Conservation (phyloP, 352 stramenopile genomes). For the Globisporangium mamillatum region DNA sequence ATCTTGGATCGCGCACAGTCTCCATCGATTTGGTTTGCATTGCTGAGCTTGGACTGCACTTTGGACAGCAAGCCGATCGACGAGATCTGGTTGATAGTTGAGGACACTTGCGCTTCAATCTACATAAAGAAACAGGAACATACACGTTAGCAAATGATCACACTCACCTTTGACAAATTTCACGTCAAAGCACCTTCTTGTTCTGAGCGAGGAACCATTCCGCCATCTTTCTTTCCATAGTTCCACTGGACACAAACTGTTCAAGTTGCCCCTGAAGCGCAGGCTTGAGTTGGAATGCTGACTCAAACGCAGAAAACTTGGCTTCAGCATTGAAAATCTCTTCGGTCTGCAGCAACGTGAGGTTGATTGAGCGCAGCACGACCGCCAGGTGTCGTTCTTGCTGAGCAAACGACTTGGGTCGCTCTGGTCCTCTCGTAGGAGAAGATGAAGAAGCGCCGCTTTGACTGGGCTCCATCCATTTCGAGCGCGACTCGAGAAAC, state of each 20-base stretch:
- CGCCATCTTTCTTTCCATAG: slow-evolving; percentile 26
- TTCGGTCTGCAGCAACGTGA: slow-evolving; percentile 53
- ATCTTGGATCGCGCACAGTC: slow-evolving; percentile 34
- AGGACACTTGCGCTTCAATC: slow-evolving; percentile 36
- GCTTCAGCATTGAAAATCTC: slow-evolving; percentile 45
- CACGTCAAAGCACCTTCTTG: slow-evolving; percentile 5
- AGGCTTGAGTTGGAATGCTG: slow-evolving; percentile 23
- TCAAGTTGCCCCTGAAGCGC: slow-evolving; percentile 28
- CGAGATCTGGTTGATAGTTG: slow-evolving; percentile 52
- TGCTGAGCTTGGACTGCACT: slow-evolving; percentile 54
- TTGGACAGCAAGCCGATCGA: slow-evolving; percentile 58
- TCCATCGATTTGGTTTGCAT: slow-evolving; percentile 32
- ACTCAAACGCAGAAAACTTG: slow-evolving; percentile 22
- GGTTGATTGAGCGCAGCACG: slow-evolving; percentile 55
- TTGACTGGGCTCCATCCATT: slow-evolving; percentile 40
- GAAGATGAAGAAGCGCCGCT: slow-evolving; percentile 1
- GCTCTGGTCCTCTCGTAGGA: slow-evolving; percentile 8
- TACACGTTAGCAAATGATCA: neutral
- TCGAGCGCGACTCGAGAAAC: slow-evolving; percentile 50
- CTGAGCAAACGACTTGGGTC: slow-evolving; percentile 1
- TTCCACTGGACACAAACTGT: slow-evolving; percentile 31
- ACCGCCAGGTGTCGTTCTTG: slow-evolving; percentile 41
- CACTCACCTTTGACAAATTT: too few relatives aligned
- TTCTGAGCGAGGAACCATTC: slow-evolving; percentile 36
- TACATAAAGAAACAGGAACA: slow-evolving; percentile 15